phyloP scores from a whole-genome alignment of 2,329 filamentous ascomycete species.

The Lecanosticta acicola region DNA sequence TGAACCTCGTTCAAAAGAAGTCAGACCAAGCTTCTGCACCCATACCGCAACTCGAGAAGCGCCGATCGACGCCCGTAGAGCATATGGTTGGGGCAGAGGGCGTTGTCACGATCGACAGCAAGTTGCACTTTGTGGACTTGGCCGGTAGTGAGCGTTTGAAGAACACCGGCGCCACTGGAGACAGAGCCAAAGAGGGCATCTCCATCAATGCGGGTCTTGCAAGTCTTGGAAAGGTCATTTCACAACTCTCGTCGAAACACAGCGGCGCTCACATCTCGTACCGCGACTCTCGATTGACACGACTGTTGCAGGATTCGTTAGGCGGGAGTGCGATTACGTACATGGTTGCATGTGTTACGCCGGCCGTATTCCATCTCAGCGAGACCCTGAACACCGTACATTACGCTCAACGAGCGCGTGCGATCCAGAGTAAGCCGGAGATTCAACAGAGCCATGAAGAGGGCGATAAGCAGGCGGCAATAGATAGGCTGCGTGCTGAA shows the following conservation, averaged over 20 bases:
- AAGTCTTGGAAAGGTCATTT: slow-evolving; percentile 94
- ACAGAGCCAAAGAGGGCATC: slow-evolving; percentile 91
- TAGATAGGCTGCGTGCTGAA: slow-evolving; percentile 89
- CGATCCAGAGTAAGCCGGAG: slow-evolving; percentile 94
- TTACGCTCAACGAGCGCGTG: slow-evolving; percentile 90
- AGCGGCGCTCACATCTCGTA: slow-evolving; percentile 91
- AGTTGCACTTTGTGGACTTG: slow-evolving; percentile 96
- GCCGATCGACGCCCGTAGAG: slow-evolving; percentile 80
- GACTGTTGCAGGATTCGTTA: slow-evolving; percentile 89
- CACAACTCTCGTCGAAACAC: slow-evolving; percentile 86
- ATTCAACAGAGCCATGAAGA: slow-evolving; percentile 89
- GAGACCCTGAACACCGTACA: slow-evolving; percentile 95
- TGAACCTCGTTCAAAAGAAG: slow-evolving; percentile 87
- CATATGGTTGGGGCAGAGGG: slow-evolving; percentile 61
- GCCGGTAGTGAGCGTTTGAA: slow-evolving; percentile 95
- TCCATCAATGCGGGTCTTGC: slow-evolving; percentile 96
- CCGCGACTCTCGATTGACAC: slow-evolving; percentile 93
- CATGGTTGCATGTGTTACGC: slow-evolving; percentile 98
- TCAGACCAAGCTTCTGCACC: slow-evolving; percentile 46
- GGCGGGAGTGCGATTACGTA: slow-evolving; percentile 97
- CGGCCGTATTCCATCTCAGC: slow-evolving; percentile 92
- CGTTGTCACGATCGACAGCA: slow-evolving; percentile 88
- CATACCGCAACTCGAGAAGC: slow-evolving; percentile 64
- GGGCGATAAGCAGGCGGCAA: slow-evolving; percentile 85
- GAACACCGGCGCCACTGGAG: slow-evolving; percentile 92